A percentile compares a stretch with the other conserved stretches of the same genome.
phyloP scores from a whole-genome alignment of 257 asterid genomes.

The Salvia hispanica region DNA sequence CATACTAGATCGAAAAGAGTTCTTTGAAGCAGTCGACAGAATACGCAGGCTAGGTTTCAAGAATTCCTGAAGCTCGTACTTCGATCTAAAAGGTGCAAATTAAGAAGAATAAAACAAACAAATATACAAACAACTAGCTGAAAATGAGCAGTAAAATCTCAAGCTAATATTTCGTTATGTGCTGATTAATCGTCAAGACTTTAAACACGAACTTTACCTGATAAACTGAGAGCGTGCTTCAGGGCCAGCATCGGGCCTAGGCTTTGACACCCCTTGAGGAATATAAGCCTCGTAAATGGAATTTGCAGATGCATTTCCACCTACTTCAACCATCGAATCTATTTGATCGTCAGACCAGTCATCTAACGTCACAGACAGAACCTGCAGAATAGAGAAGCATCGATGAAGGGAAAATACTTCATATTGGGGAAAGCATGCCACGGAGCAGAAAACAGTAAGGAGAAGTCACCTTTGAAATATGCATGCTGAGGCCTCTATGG shows the following conservation, averaged over 20 bases:
- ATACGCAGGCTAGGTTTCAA: slow-evolving; percentile 97
- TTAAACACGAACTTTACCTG: slow-evolving; percentile 46
- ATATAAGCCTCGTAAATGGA: slow-evolving; percentile 95
- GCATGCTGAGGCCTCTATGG: slow-evolving; percentile 96
- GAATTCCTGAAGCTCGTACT: slow-evolving; percentile 88
- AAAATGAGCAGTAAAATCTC: neutral
- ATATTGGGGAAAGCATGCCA: slow-evolving; percentile 14
- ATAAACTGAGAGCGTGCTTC: slow-evolving; percentile 81
- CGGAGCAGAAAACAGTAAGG: slow-evolving; percentile 5
- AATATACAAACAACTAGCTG: slow-evolving; percentile 14
- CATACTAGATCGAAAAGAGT: slow-evolving; percentile 69
- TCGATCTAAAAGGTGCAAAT: slow-evolving; percentile 54
- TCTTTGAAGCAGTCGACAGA: slow-evolving; percentile 52
- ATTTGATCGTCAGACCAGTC: slow-evolving; percentile 95
- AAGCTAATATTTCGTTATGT: neutral
- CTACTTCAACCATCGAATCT: slow-evolving; percentile 90
- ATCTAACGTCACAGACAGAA: slow-evolving; percentile 93
- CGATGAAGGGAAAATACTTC: neutral
- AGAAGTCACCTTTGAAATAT: slow-evolving; percentile 76
- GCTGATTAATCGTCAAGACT: slow-evolving; percentile 1
- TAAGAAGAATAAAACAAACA: slow-evolving; percentile 6
- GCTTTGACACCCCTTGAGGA: slow-evolving; percentile 86
- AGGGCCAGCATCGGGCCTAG: slow-evolving; percentile 73
- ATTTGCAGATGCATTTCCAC: slow-evolving; percentile 95
- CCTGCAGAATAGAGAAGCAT: slow-evolving; percentile 48